phyloP scores from a whole-genome alignment of 371 early-diverging fungal species.

The Syncephalastrum racemosum region DNA sequence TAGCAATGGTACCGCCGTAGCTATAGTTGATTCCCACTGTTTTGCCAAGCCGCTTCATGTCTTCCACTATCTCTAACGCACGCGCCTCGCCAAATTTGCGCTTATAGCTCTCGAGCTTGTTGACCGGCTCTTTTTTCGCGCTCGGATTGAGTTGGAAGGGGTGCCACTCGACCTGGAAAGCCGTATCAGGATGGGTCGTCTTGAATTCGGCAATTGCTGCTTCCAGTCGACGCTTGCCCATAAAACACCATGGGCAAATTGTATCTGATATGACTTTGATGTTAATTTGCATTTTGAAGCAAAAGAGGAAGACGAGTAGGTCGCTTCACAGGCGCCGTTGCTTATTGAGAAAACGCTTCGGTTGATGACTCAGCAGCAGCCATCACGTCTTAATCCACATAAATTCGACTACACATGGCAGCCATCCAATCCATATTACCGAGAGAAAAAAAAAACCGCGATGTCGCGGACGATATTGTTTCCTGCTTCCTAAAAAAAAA shows the following conservation, averaged over 20 bases:
- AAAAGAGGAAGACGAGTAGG: too few relatives aligned
- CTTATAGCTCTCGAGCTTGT: slow-evolving; percentile 50
- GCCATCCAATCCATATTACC: too few relatives aligned
- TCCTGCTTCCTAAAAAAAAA: too few relatives aligned
- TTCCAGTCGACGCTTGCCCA: slow-evolving; percentile 51
- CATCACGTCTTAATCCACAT: too few relatives aligned
- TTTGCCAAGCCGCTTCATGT: slow-evolving; percentile 53
- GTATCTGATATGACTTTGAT: background rate
- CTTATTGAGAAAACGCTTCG: too few relatives aligned
- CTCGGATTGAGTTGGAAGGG: slow-evolving; percentile 66
- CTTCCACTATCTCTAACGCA: slow-evolving; percentile 42
- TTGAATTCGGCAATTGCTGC: slow-evolving; percentile 56
- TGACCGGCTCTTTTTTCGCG: slow-evolving; percentile 32
- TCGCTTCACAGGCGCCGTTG: too few relatives aligned
- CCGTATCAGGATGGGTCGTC: slow-evolving; percentile 45
- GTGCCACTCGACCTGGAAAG: slow-evolving; percentile 56
- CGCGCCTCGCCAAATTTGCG: slow-evolving; percentile 62
- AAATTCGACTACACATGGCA: too few relatives aligned
- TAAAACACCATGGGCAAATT: background rate
- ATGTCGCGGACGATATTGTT: too few relatives aligned
- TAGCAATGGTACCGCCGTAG: slow-evolving; percentile 62
- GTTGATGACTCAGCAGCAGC: too few relatives aligned
- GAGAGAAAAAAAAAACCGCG: too few relatives aligned
- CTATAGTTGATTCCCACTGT: slow-evolving; percentile 62
- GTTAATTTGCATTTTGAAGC: background rate